These are phyloP conservation scores for Cyberlindnera mrakii DNA, from an alignment of 805 yeast species.

Conservation along the genomic window DNA sequence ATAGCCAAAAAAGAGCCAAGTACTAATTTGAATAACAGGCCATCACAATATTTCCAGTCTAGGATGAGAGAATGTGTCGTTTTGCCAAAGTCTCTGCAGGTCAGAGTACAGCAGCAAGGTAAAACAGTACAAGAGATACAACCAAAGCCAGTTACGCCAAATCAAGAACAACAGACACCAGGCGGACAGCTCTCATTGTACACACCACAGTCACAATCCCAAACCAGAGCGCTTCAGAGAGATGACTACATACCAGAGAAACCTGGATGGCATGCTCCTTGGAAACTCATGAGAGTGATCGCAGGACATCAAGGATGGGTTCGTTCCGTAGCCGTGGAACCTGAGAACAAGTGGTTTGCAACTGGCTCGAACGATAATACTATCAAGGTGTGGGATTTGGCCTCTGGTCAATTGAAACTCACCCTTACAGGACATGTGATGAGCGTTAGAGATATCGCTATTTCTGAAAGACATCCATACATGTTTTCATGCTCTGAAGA, in stretches of 20 bases:
- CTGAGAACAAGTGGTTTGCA: conserved; percentile 85
- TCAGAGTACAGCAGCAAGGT: conserved; percentile 1
- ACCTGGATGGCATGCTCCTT: conserved; percentile 49
- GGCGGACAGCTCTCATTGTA: conserved; percentile 3
- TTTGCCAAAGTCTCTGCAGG: conserved; percentile 13
- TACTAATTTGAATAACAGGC: background rate
- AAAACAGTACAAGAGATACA: conserved; percentile 3
- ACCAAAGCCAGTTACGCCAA: conserved; percentile 1
- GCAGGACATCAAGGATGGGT: conserved; percentile 95
- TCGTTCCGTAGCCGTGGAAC: conserved; percentile 74
- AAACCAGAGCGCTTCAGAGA: conserved; percentile 12
- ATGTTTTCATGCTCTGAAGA: conserved; percentile 92
- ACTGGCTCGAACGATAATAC: conserved; percentile 88
- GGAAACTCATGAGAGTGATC: conserved; percentile 69
- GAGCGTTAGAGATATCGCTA: conserved; percentile 74
- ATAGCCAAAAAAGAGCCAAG: no score
- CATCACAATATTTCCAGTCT: background rate
- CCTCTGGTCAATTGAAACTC: conserved; percentile 58
- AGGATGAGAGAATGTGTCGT: background rate
- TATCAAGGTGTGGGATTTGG: conserved; percentile 88
- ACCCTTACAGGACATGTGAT: conserved; percentile 87
- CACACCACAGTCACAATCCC: conserved; percentile 4
- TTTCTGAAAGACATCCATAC: conserved; percentile 77
- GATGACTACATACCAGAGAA: conserved; percentile 13
- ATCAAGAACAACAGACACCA: background rate